Base-by-base conservation (phyloP, 1,139 yeast genomes). In the Yamadazyma blattariae region DNA sequence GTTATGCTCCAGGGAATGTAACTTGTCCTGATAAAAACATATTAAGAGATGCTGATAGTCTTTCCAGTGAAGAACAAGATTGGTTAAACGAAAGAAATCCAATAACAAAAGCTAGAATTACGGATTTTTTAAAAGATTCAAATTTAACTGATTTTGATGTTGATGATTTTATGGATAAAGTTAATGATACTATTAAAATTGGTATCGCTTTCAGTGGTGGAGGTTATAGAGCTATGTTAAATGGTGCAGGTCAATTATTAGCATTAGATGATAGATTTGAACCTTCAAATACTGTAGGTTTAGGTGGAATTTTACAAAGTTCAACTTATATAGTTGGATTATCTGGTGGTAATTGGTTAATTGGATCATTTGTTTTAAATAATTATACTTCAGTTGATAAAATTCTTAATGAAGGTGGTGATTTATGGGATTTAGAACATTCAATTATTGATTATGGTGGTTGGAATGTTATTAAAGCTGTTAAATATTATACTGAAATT, bases 261-360 rank as follows among this genome's bases (percentile, higher is more conserved):
- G 70, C 73, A 1, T 52, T 68, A n/a, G 67, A 61, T 39, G 54
- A 51, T 33, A 42, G 67, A 44, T 57, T 51, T 12, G 44, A 45
- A 6, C 52, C 51, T 22, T 49, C 62, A 3, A 48, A 50, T 33
- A 50, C 55, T 2, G 58, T 67, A 33, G 95, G 95, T 21, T 58
- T 88, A 34, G 95, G 95, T 23, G 95, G 96, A 2, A 62, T 88
- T 35, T 64, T 85, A 33, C 88, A 89, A 49, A 65, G 83, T 2
- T 56, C 92, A 1, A 79, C 94, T 1, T 88, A 87, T 55, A 52
- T 88, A 30, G 71, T 84, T 1, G 96, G 95, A 26, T 67, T 89
- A 30, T 82, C 94, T 0, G 97, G 97, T 30, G 96, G 96, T 35
- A 74, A 75, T 46, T 88, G 96, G 96, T 67, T 88, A 35, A 78